phyloP scores from a whole-genome alignment of 768 basidiomycete species.

The Melanogaster broomeanus region DNA sequence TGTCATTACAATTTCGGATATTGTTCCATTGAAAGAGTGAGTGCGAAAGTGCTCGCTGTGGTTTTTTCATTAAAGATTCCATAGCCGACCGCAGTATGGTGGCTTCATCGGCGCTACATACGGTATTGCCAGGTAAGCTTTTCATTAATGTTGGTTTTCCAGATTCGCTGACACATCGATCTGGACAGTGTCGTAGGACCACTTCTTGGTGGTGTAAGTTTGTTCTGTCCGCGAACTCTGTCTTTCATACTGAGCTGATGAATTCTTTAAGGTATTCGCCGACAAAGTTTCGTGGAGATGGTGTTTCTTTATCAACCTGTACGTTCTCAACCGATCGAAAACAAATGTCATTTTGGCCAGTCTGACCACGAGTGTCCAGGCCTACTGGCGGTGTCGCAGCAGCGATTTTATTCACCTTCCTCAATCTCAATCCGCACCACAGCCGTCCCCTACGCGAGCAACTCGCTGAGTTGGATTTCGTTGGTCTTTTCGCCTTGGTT shows the following conservation, averaged over 20 bases:
- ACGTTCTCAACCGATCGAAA: conserved; percentile 15
- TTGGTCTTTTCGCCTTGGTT: conserved; percentile 65
- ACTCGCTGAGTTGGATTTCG: conserved; percentile 67
- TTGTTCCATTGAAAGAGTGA: conserved; percentile 77
- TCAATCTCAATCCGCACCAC: conserved; percentile 77
- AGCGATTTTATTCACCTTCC: conserved; percentile 64
- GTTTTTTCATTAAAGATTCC: not conserved
- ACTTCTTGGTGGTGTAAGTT: conserved; percentile 75
- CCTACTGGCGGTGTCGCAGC: conserved; percentile 74
- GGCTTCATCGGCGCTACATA: conserved; percentile 80
- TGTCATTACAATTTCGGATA: conserved; percentile 79
- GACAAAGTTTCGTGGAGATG: conserved; percentile 82
- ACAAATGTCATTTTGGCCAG: not conserved
- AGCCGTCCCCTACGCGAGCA: conserved; percentile 59
- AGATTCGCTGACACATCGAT: not conserved
- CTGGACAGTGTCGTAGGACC: conserved; percentile 65
- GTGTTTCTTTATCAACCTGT: conserved; percentile 83
- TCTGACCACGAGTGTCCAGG: conserved; percentile 35
- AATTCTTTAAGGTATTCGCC: conserved; percentile 52
- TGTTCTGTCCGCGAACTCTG: not conserved
- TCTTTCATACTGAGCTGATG: not conserved
- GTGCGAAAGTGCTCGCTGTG: conserved; percentile 15
- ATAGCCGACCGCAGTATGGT: conserved; percentile 75
- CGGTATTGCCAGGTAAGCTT: conserved; percentile 58
- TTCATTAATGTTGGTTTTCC: not conserved